Evolutionary conservation across 208 protist genomes (phyloP), one percentile per base, ranked within the genome.

Genomic region (Naegleria lovaniensis): DNA sequence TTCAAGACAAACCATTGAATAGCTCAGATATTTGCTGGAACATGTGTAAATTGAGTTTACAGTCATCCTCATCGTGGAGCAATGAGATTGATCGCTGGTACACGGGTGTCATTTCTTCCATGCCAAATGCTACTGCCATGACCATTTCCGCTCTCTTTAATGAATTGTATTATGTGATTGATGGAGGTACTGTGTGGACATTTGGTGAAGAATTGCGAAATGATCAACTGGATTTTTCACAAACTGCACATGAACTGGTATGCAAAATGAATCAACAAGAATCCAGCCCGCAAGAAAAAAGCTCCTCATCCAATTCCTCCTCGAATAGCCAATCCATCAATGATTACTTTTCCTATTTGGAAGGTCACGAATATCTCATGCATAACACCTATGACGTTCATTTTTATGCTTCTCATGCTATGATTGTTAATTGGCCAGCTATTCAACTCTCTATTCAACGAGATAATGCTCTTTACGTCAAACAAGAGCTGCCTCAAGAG

Each of bases 351-450:
- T 38, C 4, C 39, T 96, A 96, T 88, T 48, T 95, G 5, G 94
- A 96, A 52, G 93, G 93, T 38, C 67, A 91, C 39, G 93, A 96
- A 83, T 94, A 95, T 87, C 38, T 94, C 7, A 95, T 96, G 91
- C 94, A 93, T 85, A 96, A 95, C 85, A 95, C 95, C 0, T 96
- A 95, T 83, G 95, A 96, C 39, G 94, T 95, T 25, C 94, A 95
- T 75, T 96, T 96, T 39, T 96, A 96, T 88, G 93, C 94, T 15
- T 92, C 87, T 9, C 95, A 93, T 87, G 95, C 95, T 15, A 67
- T 96, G 38, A 86, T 88, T 7, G 92, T 92, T 19, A 52, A 93
- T 0, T 96, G 94, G 94, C 95, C 95, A 36, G 85, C 79, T 0
- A 79, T 96, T 0, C 93, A 95, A 41, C 43, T 94, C 0, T 88